Evolutionary conservation across 1,284 basidiomycete genomes (phyloP).

Genomic region (Lignosus rhinocerotis): DNA sequence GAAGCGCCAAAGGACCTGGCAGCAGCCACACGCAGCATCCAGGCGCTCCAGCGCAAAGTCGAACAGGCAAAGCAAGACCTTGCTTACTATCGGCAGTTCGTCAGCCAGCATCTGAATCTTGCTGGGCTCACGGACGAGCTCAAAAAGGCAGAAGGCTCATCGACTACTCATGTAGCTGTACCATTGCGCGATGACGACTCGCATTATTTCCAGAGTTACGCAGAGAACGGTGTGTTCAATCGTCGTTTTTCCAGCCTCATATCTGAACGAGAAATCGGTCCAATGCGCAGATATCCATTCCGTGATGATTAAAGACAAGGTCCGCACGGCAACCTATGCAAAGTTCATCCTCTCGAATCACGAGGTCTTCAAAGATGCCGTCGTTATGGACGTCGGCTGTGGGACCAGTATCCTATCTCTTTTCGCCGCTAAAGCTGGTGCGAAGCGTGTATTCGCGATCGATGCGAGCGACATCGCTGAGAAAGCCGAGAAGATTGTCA

Average conservation of each 20-base stretch:
- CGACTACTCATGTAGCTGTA: slow-evolving; percentile 28
- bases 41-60: slow-evolving; percentile 54
- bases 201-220: slow-evolving; percentile 94
- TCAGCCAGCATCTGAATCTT: slow-evolving; percentile 52
- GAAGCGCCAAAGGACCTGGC: slow-evolving; percentile 32
- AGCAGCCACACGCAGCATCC: slow-evolving; percentile 47
- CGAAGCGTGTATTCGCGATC: slow-evolving; percentile 91
- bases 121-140: slow-evolving; percentile 44
- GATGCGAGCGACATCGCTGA: slow-evolving; percentile 88
- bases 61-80: slow-evolving; percentile 54
- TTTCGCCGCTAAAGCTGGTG: slow-evolving; percentile 90
- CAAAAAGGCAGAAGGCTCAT: slow-evolving; percentile 38
- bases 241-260: neutral
- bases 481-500: slow-evolving; percentile 82
- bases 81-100: slow-evolving; percentile 56
- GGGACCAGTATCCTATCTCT: slow-evolving; percentile 93
- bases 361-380: slow-evolving; percentile 78
- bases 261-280: neutral
- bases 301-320: slow-evolving; percentile 85
- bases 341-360: slow-evolving; percentile 90
- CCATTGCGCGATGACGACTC: slow-evolving; percentile 78
- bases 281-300: slow-evolving; percentile 66
- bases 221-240: slow-evolving; percentile 72
- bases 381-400: slow-evolving; percentile 95
- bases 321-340: slow-evolving; percentile 92